Base-by-base conservation (phyloP, 108 stramenopile species). In the Cyclostephanos invisitatus region DNA sequence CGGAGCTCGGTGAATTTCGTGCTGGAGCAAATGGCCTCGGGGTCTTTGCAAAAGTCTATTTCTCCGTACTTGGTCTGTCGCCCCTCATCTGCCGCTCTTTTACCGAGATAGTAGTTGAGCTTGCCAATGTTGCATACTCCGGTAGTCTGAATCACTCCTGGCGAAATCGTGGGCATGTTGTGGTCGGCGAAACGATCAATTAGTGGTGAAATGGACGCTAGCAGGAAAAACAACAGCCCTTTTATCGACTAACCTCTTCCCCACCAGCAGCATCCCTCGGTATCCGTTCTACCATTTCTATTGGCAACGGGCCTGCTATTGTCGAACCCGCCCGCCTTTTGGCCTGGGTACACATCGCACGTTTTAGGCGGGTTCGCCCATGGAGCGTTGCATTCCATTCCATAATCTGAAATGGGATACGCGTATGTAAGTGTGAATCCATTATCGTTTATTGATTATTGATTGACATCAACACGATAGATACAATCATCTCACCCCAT, bases 241-340 rank as follows among this genome's bases (percentile, higher is more conserved):
- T n/a, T n/a, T n/a, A n/a, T n/a, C n/a, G n/a, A n/a, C n/a, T n/a
- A n/a, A n/a, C n/a, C 84, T 0, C 84, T 53, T 0, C 79, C 83
- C 84, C 84, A 85, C 74, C 84, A 85, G 77, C 81, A 82, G 58
- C 84, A 85, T 4, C 84, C 84, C 36, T 82, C 84, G 3, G 82
- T 68, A 24, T 85, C 84, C 24, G 81, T 85, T 47, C 84, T 62
- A 20, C 77, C 81, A 1, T 73, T 74, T 7, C 67, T 50, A 67
- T 80, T 80, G 11, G 66, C 62, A 51, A 77, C 73, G 0, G 76
- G 75, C 15, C 14, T 67, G 54, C 68, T 71, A 64, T 78, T 72
- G 17, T 73, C 69, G 22, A 67, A 76, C 56, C 74, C 71, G 7
- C 84, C 84, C 4, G 67, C 84, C 78, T 75, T 55, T 61, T 85